phyloP scores from a whole-genome alignment of 2,329 filamentous ascomycete species.

The Aspergillus proliferans region DNA sequence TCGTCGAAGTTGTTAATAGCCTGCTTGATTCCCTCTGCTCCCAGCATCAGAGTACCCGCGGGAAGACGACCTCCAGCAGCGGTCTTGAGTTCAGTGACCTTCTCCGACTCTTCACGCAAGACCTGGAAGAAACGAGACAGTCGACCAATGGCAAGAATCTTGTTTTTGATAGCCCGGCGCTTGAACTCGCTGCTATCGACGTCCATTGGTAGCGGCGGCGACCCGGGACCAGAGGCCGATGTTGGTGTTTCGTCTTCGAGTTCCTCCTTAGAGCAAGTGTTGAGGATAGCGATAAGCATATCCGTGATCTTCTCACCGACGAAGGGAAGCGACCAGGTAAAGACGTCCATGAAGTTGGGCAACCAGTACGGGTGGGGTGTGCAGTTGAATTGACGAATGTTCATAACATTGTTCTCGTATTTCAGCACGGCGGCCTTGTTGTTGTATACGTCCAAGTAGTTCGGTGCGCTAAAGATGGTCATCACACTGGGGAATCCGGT shows the following conservation, averaged over 20 bases:
- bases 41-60: constrained; percentile 93
- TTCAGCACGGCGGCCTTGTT: constrained; percentile 99
- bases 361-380: constrained; percentile 99
- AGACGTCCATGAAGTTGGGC: constrained; percentile 99
- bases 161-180: constrained; percentile 97
- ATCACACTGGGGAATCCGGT: constrained; percentile 98
- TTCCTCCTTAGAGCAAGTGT: constrained; percentile 98
- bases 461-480: constrained; percentile 99
- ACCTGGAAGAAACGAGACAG: constrained; percentile 98
- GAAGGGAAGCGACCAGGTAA: constrained; percentile 99
- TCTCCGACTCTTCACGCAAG: constrained; percentile 91
- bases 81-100: constrained; percentile 95
- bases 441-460: constrained; percentile 99
- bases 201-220: constrained; percentile 66
- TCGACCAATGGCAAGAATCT: constrained; percentile 94
- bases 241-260: constrained; percentile 81
- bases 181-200: constrained; percentile 89
- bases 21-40: constrained; percentile 96
- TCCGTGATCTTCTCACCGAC: constrained; percentile 99
- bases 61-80: constrained; percentile 87
- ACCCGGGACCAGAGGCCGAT: constrained; percentile 65
- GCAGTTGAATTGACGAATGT: constrained; percentile 99
- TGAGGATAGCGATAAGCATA: constrained; percentile 97
- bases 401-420: constrained; percentile 99
- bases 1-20: constrained; percentile 97